Base-by-base conservation (phyloP, 352 stramenopile species). In the Phytophthora agathidicida region DNA sequence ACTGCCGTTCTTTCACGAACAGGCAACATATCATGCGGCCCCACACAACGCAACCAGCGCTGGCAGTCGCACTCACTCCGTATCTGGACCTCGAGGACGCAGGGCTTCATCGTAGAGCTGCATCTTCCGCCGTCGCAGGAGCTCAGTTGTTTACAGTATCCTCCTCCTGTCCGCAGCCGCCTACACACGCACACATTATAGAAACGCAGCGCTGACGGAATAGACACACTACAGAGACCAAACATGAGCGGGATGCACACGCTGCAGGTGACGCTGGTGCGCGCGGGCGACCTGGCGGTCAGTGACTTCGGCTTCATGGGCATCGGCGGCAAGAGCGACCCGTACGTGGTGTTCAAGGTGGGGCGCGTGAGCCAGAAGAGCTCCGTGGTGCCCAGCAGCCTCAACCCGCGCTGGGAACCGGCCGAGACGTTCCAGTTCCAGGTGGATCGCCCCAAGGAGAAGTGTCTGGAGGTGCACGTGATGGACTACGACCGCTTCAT, bases 321-420 rank as follows among this genome's bases (percentile, higher is more conserved):
- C 16, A 80, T 91, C 14, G 81, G 78, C 39, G 81, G 81, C 55
- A 89, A 91, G 63, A 89, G 78, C 52, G 81, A 91, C 66, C 81
- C 81, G 59, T 91, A 91, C 62, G 77, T 91, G 45, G 52, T 79
- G 19, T 71, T 91, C 51, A 83, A 88, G 37, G 46, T 89, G 35
- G 79, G 73, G 3, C 65, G 65, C 46, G 49, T 73, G 35, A 60
- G 59, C 31, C 71, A 83, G 22, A 87, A 87, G 60, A 86, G 70
- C 39, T 83, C 77, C 26, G 71, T 82, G 8, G 51, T 88, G 17
- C 56, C 37, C 13, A 68, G 57, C 42, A 71, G 64, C 27, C 58
- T 91, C 27, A 85, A 86, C 50, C 81, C 81, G 23, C 66, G 61
- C 10, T 91, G 81, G 81, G 37, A 73, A 27, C 76, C 78, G 13